These are phyloP conservation scores for Xylaria sp. DNA, from an alignment of 2,329 filamentous ascomycete genomes.

Conservation along the genomic window DNA sequence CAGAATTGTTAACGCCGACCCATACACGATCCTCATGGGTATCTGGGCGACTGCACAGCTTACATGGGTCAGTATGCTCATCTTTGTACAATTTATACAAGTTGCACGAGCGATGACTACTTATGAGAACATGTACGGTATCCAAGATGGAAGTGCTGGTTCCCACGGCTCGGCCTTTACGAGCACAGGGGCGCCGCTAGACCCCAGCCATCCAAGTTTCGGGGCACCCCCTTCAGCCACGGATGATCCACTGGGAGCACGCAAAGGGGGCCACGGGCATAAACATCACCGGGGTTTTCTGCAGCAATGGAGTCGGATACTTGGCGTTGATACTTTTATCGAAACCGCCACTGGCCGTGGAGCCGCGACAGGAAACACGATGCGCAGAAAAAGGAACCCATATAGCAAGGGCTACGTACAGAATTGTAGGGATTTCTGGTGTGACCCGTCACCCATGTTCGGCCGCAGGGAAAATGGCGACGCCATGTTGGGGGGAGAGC, in stretches of 20 bases:
- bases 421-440: conserved; percentile 98
- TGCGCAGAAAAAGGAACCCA: conserved; percentile 72
- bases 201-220: conserved; percentile 67
- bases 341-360: conserved; percentile 87
- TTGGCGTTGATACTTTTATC: conserved; percentile 93
- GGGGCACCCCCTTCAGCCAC: conserved; percentile 52
- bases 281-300: conserved; percentile 70
- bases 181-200: conserved; percentile 76
- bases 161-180: conserved; percentile 74
- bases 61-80: conserved; percentile 95
- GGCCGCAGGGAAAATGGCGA: conserved; percentile 74
- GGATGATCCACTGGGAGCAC: conserved; percentile 47
- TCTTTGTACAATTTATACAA: conserved; percentile 92
- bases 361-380: conserved; percentile 62
- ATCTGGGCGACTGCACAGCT: conserved; percentile 85
- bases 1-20: conserved; percentile 76
- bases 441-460: conserved; percentile 83
- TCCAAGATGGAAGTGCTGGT: conserved; percentile 63
- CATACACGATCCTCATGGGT: conserved; percentile 80
- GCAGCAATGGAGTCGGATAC: conserved; percentile 79
- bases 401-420: conserved; percentile 83
- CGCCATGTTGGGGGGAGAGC: conserved; percentile 77
- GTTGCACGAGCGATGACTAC: conserved; percentile 93
- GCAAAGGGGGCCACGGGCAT: conserved; percentile 51
- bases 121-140: conserved; percentile 92